Percentiles rank a stretch among this genome's conserved stretches.
phyloP scores from a whole-genome alignment of 192 early-diverging fungal genomes.

The Umbelopsis vinacea region DNA sequence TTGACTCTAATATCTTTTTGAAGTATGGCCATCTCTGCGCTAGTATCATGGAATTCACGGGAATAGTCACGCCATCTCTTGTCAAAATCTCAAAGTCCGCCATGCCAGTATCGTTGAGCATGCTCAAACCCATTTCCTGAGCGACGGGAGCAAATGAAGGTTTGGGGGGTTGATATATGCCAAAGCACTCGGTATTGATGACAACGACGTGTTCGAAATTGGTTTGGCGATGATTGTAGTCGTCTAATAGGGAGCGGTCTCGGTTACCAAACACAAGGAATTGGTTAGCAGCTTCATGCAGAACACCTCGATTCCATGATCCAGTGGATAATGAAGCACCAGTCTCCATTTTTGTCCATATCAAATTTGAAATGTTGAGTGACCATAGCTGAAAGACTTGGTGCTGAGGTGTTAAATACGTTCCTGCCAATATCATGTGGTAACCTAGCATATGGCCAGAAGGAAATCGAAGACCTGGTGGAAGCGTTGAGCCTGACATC shows the following conservation, averaged over 20 bases:
- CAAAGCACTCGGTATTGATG: slow-evolving; percentile 76
- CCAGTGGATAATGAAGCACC: slow-evolving; percentile 70
- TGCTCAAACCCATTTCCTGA: slow-evolving; percentile 63
- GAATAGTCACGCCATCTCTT: slow-evolving; percentile 53
- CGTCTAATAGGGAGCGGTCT: slow-evolving; percentile 67
- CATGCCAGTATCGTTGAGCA: slow-evolving; percentile 59
- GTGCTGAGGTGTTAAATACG: slow-evolving; percentile 67
- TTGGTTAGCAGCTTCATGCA: slow-evolving; percentile 65
- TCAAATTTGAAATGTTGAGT: slow-evolving; percentile 59
- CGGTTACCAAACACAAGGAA: slow-evolving; percentile 77
- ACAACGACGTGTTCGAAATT: slow-evolving; percentile 80
- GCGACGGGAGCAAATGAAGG: slow-evolving; percentile 58
- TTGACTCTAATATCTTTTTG: slow-evolving; percentile 43
- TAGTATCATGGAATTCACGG: slow-evolving; percentile 60
- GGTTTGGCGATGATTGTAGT: slow-evolving; percentile 78
- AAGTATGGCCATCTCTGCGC: slow-evolving; percentile 63
- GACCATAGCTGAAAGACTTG: slow-evolving; percentile 79
- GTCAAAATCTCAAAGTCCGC: slow-evolving; percentile 64
- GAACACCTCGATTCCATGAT: slow-evolving; percentile 78
- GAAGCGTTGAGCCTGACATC: slow-evolving; percentile 65
- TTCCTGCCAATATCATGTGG: slow-evolving; percentile 71
- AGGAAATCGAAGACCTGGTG: slow-evolving; percentile 80
- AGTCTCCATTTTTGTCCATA: slow-evolving; percentile 72
- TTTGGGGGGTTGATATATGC: slow-evolving; percentile 60
- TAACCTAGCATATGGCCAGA: slow-evolving; percentile 73